Evolutionary conservation across 352 stramenopile genomes (phyloP), one percentile per base, ranked within the genome.

Genomic region (Phytophthora vignae): DNA sequence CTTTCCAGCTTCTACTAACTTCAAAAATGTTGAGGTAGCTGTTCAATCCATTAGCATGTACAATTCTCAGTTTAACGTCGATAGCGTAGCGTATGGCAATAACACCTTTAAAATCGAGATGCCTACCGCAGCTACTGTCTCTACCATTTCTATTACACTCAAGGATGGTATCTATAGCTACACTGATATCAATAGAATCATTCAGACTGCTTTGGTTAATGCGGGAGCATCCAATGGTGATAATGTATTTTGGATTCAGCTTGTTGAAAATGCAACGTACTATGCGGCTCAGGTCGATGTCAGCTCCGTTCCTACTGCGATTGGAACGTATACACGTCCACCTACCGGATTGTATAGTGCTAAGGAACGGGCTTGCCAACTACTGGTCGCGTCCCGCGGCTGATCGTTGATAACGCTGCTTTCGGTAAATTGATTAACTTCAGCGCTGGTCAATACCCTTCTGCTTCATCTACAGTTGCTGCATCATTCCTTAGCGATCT

Each of bases 281-380:
- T n/a, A n/a, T n/a, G n/a, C n/a, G n/a, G n/a, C n/a, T n/a, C n/a
- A n/a, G n/a, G n/a, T n/a, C n/a, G n/a, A n/a, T n/a, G n/a, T n/a
- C n/a, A n/a, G n/a, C n/a, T n/a, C n/a, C n/a, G n/a, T n/a, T n/a
- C n/a, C n/a, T n/a, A n/a, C n/a, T n/a, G n/a, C n/a, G n/a, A n/a
- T n/a, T n/a, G n/a, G n/a, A n/a, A n/a, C n/a, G n/a, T n/a, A n/a
- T n/a, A n/a, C n/a, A n/a, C n/a, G n/a, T n/a, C n/a, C n/a, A n/a
- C n/a, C n/a, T n/a, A n/a, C n/a, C n/a, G n/a, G n/a, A n/a, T n/a
- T n/a, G n/a, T n/a, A n/a, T n/a, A n/a, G n/a, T n/a, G n/a, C n/a
- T n/a, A n/a, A n/a, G n/a, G n/a, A 36, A 53, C 33, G 52, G 73
- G 69, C 3, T 29, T 81, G 8, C 58, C 65, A 2, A 70, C 55